Conservation (phyloP, 176 grass and related monocot genomes). For the Cocos nucifera region DNA sequence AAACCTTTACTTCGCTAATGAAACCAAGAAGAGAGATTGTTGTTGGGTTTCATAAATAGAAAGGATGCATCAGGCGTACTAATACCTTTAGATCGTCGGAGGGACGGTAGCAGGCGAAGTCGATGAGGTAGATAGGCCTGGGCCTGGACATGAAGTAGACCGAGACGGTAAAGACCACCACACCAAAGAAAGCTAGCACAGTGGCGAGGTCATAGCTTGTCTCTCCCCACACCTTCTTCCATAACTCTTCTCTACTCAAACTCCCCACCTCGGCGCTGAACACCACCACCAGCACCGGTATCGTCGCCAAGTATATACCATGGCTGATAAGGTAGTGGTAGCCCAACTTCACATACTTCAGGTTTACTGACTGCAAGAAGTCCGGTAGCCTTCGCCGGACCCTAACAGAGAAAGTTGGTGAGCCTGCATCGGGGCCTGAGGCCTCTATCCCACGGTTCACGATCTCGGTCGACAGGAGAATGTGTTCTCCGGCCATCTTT, state of each 20-base stretch:
- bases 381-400: slow-evolving; percentile 87
- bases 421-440: slow-evolving; percentile 85
- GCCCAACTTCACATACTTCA: slow-evolving; percentile 86
- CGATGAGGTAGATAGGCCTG: slow-evolving; percentile 83
- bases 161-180: slow-evolving; percentile 84
- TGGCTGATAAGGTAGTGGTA: slow-evolving; percentile 98
- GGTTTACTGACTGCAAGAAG: slow-evolving; percentile 96
- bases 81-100: slow-evolving; percentile 85
- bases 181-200: slow-evolving; percentile 76
- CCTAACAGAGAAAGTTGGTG: slow-evolving; percentile 82
- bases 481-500: slow-evolving; percentile 64
- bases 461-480: slow-evolving; percentile 86
- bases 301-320: slow-evolving; percentile 81
- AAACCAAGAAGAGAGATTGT: no score
- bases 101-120: slow-evolving; percentile 90
- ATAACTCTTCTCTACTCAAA: slow-evolving; percentile 78
- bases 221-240: slow-evolving; percentile 84
- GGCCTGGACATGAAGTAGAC: slow-evolving; percentile 91
- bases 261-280: slow-evolving; percentile 88
- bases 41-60: no score
- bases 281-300: slow-evolving; percentile 75
- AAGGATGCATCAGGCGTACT: neutral
- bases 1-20: no score
- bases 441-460: slow-evolving; percentile 86
- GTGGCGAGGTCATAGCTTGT: slow-evolving; percentile 91